Conservation (phyloP, 768 basidiomycete species). For the Phanerochaete carnosa region DNA sequence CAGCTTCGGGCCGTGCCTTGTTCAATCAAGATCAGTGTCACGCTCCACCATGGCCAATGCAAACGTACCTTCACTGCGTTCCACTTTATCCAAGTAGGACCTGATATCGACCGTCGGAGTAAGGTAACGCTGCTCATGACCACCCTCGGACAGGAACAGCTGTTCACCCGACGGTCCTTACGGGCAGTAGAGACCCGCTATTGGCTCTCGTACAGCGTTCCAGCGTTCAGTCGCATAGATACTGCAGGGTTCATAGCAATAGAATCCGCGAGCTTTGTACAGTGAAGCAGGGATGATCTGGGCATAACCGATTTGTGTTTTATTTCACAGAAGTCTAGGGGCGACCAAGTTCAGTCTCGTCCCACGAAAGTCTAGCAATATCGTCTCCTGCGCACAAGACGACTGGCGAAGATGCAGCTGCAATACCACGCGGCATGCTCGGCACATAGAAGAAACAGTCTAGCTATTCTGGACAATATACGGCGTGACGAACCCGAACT, state of each 20-base stretch:
- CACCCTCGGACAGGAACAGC: background rate
- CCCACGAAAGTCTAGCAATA: background rate
- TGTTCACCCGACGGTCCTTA: background rate
- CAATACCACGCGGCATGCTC: background rate
- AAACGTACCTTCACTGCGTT: conserved; percentile 6
- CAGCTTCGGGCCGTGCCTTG: background rate
- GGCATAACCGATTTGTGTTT: background rate
- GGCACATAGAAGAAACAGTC: background rate
- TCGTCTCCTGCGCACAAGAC: background rate
- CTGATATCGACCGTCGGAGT: background rate
- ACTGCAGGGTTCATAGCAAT: background rate
- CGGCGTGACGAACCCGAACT: background rate
- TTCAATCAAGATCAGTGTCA: background rate
- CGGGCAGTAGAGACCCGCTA: background rate
- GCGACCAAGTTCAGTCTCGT: background rate
- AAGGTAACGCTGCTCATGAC: background rate
- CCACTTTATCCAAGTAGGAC: background rate
- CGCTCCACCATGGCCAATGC: background rate
- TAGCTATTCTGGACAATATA: background rate
- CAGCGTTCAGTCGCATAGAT: background rate
- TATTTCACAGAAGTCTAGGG: too few relatives aligned
- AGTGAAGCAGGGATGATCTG: background rate
- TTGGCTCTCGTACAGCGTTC: background rate
- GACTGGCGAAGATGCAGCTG: background rate
- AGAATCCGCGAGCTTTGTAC: background rate